Base-by-base conservation (phyloP, 108 stramenopile genomes). In the Cyclostephanos tholiformis region DNA sequence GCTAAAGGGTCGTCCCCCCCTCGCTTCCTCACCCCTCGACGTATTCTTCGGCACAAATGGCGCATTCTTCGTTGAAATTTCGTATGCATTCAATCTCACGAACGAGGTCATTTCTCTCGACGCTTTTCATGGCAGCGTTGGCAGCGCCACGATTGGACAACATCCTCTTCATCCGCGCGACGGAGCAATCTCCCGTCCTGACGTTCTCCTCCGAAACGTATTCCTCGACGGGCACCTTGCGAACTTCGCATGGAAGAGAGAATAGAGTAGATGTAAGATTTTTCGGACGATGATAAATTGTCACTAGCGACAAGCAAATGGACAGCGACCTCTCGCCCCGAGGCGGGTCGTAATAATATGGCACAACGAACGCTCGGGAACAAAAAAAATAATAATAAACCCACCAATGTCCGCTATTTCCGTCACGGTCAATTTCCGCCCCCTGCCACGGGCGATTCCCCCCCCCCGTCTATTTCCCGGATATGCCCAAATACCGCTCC, bases 41-140 rank as follows among this genome's bases (percentile, higher is more conserved):
- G 39, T 79, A 79, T 51, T 79, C 51, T 41, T 79, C 78, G 4
- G 78, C 71, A 44, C 78, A 79, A n/a, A 79, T 72, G 32, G 78
- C 62, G 63, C 78, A 79, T 1, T 72, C 78, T 7, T 68, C 78
- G 56, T 79, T 71, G 30, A 64, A 63, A 35, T 79, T 79, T 63
- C 78, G 49, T 17, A 72, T 70, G 14, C 38, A 19, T 13, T 38
- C 65, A 44, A 79, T 43, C 32, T 79, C 78, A 22, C 65, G 43
- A 17, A 79, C 52, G 0, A 79, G 58, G 10, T 79, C 78, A 22
- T 67, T 43, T 23, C 61, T 60, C 63, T 79, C 78, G 19, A 72
- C 19, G 63, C 78, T 72, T 44, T 27, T 43, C 30, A 67, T 52
- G 5, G 38, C 65, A n/a, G 61, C 65, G 1, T 72, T 71, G 22